phyloP scores from a whole-genome alignment of 768 basidiomycete genomes.

The Chalciporus sphaerocephalus region DNA sequence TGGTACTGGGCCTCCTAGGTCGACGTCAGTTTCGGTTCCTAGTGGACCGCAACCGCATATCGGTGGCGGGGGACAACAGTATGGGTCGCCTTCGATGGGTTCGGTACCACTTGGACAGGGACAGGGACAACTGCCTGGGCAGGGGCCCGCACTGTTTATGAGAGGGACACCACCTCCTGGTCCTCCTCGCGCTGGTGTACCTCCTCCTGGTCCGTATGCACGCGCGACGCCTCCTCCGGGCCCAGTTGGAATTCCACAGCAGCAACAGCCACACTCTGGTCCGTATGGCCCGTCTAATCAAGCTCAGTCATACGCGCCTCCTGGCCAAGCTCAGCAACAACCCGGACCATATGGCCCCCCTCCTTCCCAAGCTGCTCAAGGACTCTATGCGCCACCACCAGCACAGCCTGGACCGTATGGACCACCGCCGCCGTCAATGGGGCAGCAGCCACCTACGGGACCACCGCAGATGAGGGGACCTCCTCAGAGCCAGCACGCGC shows the following conservation, averaged over 20 bases:
- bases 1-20: constrained; percentile 31
- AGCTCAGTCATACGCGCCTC: constrained; percentile 9
- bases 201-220: constrained; percentile 33
- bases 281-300: constrained; percentile 23
- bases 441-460: constrained; percentile 27
- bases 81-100: constrained; percentile 27
- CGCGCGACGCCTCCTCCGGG: constrained; percentile 42
- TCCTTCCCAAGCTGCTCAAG: constrained; percentile 24
- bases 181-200: constrained; percentile 26
- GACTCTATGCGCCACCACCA: constrained; percentile 30
- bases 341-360: constrained; percentile 25
- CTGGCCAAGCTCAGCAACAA: constrained; percentile 20
- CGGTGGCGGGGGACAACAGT: constrained; percentile 21
- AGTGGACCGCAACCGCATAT: constrained; percentile 39
- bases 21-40: constrained; percentile 27
- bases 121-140: constrained; percentile 21
- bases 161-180: constrained; percentile 43
- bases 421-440: constrained; percentile 24
- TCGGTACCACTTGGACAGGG: constrained; percentile 27
- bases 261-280: constrained; percentile 19
- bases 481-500: constrained; percentile 30
- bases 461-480: constrained; percentile 29
- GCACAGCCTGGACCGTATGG: constrained; percentile 24
- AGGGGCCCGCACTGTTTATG: constrained; percentile 33
- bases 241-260: constrained; percentile 28